These are phyloP conservation scores for Cercis canadensis DNA, from an alignment of 306 rosid species.

Conservation along the genomic window DNA sequence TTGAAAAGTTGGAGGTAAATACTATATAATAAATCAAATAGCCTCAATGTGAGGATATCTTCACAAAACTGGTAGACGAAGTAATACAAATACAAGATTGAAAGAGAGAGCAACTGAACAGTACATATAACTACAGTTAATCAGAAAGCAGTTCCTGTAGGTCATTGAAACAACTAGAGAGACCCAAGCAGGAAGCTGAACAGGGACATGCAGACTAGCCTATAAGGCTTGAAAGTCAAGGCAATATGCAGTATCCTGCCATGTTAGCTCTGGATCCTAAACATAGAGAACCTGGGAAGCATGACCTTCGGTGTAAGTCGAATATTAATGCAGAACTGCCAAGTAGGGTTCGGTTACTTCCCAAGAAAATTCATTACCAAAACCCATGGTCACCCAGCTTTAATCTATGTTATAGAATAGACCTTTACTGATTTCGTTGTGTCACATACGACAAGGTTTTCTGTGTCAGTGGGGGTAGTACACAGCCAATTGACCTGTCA, in stretches of 20 bases:
- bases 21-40: too few relatives aligned
- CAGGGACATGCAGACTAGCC: slow-evolving; percentile 5
- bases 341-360: slow-evolving; percentile 32
- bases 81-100: not conserved
- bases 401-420: slow-evolving; percentile 63
- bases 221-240: not conserved
- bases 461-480: slow-evolving; percentile 72
- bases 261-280: not conserved
- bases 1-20: too few relatives aligned
- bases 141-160: slow-evolving; percentile 3
- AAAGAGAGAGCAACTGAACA: slow-evolving; percentile 3
- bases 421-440: slow-evolving; percentile 85
- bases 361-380: slow-evolving; percentile 24
- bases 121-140: not conserved
- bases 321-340: slow-evolving; percentile 26
- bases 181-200: slow-evolving; percentile 8
- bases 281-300: slow-evolving; percentile 13
- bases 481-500: slow-evolving; percentile 93
- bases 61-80: not conserved
- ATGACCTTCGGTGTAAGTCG: slow-evolving; percentile 8
- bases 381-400: slow-evolving; percentile 27
- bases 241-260: slow-evolving; percentile 6
- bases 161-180: slow-evolving; percentile 24
- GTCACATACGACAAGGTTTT: slow-evolving; percentile 89
- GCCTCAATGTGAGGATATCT: not conserved